Base-by-base conservation (phyloP, 1,284 basidiomycete genomes). In the Cutaneotrichosporon dermatis region DNA sequence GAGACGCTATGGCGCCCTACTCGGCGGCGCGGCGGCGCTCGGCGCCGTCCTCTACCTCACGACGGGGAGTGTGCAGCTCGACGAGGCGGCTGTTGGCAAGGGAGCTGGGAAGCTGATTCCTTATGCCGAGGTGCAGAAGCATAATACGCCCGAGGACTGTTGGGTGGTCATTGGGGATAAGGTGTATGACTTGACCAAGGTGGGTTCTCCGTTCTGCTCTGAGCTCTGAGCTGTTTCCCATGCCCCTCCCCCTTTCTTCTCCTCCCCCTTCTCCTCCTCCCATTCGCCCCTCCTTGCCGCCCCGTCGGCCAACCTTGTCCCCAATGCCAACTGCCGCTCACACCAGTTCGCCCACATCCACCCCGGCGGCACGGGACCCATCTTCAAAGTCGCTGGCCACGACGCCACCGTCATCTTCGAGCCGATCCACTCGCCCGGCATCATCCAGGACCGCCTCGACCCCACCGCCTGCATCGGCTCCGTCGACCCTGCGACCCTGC, bases 131-230 rank as follows among this genome's bases (percentile, higher is more conserved):
- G 81, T 86, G 4, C 77, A 79, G 67, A 79, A 81, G 69, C 84
- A 86, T 72, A 81, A 78, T 61, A 77, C 70, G 34, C 64, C 66
- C 33, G 80, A 81, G 33, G 79, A 79, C 51, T 91, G 90, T 76
- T 94, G 91, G 92, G 88, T 95, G 62, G 86, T 94, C 67, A 88
- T 93, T 63, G 81, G 84, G 35, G 75, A 76, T 4, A 74, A 75
- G 15, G 73, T 78, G 10, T 78, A 77, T 64, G 76, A 78, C 61
- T 87, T 95, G 58, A 94, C 54, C 92, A 9, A 86, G 12, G 93
- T 95, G 15, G 12, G 48, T 50, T 12, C 45, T 25, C 25, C 25
- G 25, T 3, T 25, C 2, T 25, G 3, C 25, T 25, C 25, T 25
- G 25, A 25, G 3, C 25, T 25, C 25, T 25, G 25, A 25, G 25